Base-by-base conservation (phyloP, 495 filamentous ascomycete species). In the Podospora sp. region DNA sequence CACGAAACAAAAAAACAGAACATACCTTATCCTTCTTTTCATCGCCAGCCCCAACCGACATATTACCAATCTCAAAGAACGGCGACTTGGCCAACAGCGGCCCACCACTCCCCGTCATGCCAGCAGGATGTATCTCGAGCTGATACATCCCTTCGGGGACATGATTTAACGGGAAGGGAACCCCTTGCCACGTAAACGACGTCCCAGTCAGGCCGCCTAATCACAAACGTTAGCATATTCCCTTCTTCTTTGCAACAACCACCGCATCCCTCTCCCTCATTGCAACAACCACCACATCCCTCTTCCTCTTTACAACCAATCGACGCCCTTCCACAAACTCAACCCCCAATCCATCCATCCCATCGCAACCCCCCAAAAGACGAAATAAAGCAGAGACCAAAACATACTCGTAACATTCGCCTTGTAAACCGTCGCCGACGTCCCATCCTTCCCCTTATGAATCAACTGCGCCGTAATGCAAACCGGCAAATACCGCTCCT, bases 121-220 rank as follows among this genome's bases (percentile, higher is more conserved):
- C 71, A 33, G 59, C 56, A n/a, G 71, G 65, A 62, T 73, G 67
- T 22, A 81, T 50, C 60, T 80, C 75, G 58, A 82, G 66, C 65
- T 80, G 72, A 26, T 82, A 82, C 51, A 75, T 65, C 1, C 79
- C 79, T 6, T 67, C 68, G 21, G 67, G 52, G 50, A 79, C 46
- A 71, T 76, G 77, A 0, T 72, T 74, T 2, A 82, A 72, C 6
- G 80, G 80, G 46, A 73, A 80, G 7, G 80, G 80, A 20, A 75
- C 66, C 25, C 67, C 71, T 11, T 68, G 64, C 80, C 80, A 82
- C 0, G 67, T 52, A 63, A 71, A 81, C 20, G 75, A 77, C 49
- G 67, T 76, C n/a, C 66, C 65, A 18, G 52, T 77, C 21, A 75
- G 60, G 18, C 60, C 68, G 25, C 65, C 79, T 82, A 33, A 52